These are phyloP conservation scores for Coemansia umbellata DNA, from an alignment of 192 early-diverging fungal genomes.

Conservation along the genomic window DNA sequence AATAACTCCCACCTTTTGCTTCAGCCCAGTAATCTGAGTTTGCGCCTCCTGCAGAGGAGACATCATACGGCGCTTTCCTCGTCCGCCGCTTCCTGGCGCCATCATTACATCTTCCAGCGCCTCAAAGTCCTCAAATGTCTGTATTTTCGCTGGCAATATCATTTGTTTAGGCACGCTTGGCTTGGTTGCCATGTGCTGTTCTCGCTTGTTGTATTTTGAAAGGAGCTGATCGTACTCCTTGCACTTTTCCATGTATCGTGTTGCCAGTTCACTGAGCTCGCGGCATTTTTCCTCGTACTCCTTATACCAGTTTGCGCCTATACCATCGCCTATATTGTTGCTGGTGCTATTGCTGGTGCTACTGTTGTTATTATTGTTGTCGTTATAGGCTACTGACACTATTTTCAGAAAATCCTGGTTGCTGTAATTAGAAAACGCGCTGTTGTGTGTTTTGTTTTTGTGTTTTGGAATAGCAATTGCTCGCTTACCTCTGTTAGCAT, in stretches of 20 bases:
- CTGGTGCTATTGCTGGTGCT: too few species aligned
- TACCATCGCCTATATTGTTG: too few species aligned
- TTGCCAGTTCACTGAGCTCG: slow-evolving; percentile 20
- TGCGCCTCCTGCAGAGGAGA: not conserved
- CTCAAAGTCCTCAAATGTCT: slow-evolving; percentile 39
- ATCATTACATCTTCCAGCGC: slow-evolving; percentile 23
- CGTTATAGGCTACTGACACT: too few species aligned
- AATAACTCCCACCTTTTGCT: not conserved
- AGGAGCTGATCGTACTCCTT: slow-evolving; percentile 29
- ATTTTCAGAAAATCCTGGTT: too few species aligned
- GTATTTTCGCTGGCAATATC: not conserved
- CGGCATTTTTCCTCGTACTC: slow-evolving; percentile 37
- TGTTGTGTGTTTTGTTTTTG: too few species aligned
- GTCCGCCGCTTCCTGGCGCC: slow-evolving; percentile 7
- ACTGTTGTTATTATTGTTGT: too few species aligned
- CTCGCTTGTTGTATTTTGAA: slow-evolving; percentile 6
- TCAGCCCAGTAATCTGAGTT: not conserved
- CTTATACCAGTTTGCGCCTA: too few species aligned
- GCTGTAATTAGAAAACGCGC: too few species aligned
- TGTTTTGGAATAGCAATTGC: not conserved
- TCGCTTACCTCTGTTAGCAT: slow-evolving; percentile 3
- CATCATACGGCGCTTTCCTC: slow-evolving; percentile 3
- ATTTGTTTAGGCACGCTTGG: not conserved
- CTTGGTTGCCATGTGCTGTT: not conserved
- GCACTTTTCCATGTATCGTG: slow-evolving; percentile 29